Base-by-base conservation (phyloP, 805 yeast genomes). In the Saturnispora halmiae region DNA sequence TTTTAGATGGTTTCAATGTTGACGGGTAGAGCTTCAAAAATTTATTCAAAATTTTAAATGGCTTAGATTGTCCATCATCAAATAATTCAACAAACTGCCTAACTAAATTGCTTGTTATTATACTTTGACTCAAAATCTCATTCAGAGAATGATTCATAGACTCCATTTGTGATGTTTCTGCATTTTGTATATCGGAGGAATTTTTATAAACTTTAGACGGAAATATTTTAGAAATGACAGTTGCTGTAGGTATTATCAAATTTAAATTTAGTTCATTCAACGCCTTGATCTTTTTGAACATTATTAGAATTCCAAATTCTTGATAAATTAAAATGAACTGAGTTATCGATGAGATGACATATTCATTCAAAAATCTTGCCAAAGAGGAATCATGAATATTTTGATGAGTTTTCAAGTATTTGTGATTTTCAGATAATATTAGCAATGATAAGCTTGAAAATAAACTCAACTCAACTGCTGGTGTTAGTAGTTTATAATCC, bases 301-400 rank as follows among this genome's bases (percentile, higher is more conserved):
- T 44, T 41, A 64, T 62, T 38, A 60, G 64, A 7, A 69, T 42
- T 0, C 71, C 72, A 47, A 64, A 61, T 32, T 65, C 62, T 34
- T 52, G 51, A 42, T 57, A 58, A 14, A 55, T 52, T 24, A 48
- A 29, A 26, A 55, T 31, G 31, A 45, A 50, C 7, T 47, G 48
- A 27, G 45, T 31, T 14, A 54, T 22, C 11, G 50, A 47, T 27
- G 47, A 46, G 13, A 37, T 20, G 4, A 44, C 20, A 36, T 39
- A 45, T 34, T 44, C 44, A 43, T 45, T 38, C 20, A 44, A 21
- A 13, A 38, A 4, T 42, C 40, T 29, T 34, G 46, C 36, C 42
- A 45, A 29, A 41, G 51, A 47, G 10, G 38, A 40, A 31, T 45
- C 46, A 13, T 34, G 20, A 11, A 19, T 16, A 30, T 13, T 21